Evolutionary conservation across 179 eudicot species (phyloP).

Genomic region (Silene coronaria): DNA sequence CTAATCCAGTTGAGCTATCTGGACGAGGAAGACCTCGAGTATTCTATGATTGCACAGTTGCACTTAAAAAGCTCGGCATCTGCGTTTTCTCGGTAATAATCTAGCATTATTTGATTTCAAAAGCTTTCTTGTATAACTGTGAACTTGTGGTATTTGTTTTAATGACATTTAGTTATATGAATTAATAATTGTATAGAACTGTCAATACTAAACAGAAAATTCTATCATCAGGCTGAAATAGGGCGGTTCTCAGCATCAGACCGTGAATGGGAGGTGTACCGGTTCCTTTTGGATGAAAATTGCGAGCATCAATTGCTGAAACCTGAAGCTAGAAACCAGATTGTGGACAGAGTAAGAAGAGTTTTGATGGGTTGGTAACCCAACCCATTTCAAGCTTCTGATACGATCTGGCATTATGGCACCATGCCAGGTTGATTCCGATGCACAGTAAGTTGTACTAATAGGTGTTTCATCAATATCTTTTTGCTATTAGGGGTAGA

Average conservation of each 20-base stretch:
- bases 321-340: conserved; percentile 48
- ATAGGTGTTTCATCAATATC: neutral
- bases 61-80: conserved; percentile 61
- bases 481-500: conserved; percentile 9
- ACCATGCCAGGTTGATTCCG: neutral
- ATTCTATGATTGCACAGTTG: conserved; percentile 72
- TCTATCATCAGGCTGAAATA: conserved; percentile 61
- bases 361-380: conserved; percentile 77
- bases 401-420: neutral
- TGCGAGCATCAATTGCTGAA: conserved; percentile 46
- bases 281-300: conserved; percentile 76
- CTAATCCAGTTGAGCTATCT: conserved; percentile 80
- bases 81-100: conserved; percentile 72
- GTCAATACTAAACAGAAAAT: conserved; percentile 1
- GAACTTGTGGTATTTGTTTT: neutral
- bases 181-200: neutral
- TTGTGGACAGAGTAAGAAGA: conserved; percentile 72
- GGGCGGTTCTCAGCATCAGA: conserved; percentile 66
- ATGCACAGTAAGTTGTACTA: conserved; percentile 26
- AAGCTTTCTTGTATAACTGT: neutral
- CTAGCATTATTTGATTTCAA: neutral
- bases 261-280: conserved; percentile 86
- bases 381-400: neutral
- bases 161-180: neutral
- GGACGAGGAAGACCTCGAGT: conserved; percentile 75